These are phyloP conservation scores for Coniella vitis DNA, from an alignment of 2,329 filamentous ascomycete species.

Conservation along the genomic window DNA sequence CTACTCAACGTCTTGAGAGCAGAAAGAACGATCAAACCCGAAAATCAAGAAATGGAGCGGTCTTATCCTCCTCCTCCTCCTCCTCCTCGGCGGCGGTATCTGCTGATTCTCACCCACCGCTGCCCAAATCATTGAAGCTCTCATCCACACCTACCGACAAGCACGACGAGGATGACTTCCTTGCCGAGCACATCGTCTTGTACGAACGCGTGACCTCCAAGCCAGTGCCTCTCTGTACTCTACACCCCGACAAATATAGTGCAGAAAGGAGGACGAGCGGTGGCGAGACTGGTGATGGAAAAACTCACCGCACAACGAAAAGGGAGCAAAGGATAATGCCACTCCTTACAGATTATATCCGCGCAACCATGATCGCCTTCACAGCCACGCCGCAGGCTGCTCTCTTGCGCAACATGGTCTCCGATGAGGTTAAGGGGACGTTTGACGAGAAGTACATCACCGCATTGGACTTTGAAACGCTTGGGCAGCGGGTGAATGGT, in stretches of 20 bases:
- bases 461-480: neutral
- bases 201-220: conserved; percentile 5
- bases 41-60: neutral
- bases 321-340: too few relatives aligned
- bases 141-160: too few relatives aligned
- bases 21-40: neutral
- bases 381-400: conserved; percentile 4
- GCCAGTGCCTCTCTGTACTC: neutral
- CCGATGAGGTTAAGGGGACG: neutral
- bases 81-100: neutral
- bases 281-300: too few relatives aligned
- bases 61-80: neutral
- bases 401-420: conserved; percentile 1
- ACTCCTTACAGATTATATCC: conserved; percentile 4
- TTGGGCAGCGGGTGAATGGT: conserved; percentile 2
- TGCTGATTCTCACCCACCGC: neutral
- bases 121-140: neutral
- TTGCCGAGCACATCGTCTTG: neutral
- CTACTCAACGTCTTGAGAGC: neutral
- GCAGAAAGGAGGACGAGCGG: neutral
- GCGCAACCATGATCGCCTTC: conserved; percentile 7
- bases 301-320: too few relatives aligned
- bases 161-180: neutral
- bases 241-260: neutral
- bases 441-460: conserved; percentile 1